phyloP scores from a whole-genome alignment of 495 filamentous ascomycete species.

The Podospora fimiseda region DNA sequence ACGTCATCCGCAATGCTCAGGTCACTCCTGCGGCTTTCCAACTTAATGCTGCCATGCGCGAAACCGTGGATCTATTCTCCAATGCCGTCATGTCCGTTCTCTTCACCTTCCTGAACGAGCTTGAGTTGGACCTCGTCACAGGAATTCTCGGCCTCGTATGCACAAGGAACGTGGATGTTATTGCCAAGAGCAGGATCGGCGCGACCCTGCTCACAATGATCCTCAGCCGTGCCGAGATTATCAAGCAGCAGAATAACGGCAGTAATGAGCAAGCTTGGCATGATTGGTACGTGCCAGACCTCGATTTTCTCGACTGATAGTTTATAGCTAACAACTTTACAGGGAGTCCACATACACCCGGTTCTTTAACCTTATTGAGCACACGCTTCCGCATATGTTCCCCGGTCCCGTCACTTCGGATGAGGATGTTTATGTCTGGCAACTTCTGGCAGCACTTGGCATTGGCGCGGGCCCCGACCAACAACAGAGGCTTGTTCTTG shows the following conservation, averaged over 20 bases:
- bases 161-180: constrained; percentile 68
- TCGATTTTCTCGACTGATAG: not conserved
- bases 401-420: constrained; percentile 72
- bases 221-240: constrained; percentile 84
- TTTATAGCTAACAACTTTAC: constrained; percentile 11
- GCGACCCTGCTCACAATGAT: constrained; percentile 91
- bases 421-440: constrained; percentile 94
- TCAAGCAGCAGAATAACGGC: constrained; percentile 68
- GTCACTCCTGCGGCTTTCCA: constrained; percentile 61
- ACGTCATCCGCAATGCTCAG: constrained; percentile 77
- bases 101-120: constrained; percentile 82
- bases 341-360: constrained; percentile 65
- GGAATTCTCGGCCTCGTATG: constrained; percentile 81
- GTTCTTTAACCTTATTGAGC: constrained; percentile 83
- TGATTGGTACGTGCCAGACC: constrained; percentile 57
- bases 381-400: constrained; percentile 75
- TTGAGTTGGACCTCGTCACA: constrained; percentile 80
- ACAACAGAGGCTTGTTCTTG: constrained; percentile 87
- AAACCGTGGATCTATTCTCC: constrained; percentile 87
- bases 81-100: constrained; percentile 82
- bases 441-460: constrained; percentile 90
- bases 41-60: constrained; percentile 64
- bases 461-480: constrained; percentile 88
- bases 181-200: constrained; percentile 79
- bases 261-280: constrained; percentile 63